Evolutionary conservation across 768 basidiomycete genomes (phyloP), one percentile per base, ranked within the genome.

Genomic region (Nidularia sp.): DNA sequence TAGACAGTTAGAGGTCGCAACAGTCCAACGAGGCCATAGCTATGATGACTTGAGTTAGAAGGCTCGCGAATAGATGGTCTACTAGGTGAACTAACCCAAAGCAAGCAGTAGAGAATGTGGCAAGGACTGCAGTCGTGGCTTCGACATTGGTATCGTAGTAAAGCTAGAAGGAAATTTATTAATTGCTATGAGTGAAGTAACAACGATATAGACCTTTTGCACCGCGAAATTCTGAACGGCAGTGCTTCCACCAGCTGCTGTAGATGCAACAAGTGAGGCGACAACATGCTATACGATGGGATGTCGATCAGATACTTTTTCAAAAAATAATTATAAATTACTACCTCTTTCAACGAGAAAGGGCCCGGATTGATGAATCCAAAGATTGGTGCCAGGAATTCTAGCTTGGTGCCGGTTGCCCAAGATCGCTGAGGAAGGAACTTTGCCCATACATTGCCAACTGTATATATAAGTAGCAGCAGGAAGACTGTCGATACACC

Each of bases 211-310:
- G 53, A 83, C 83, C 54, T 73, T 69, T 60, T 84, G 82, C 0
- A 83, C 83, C 1, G 80, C 80, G 53, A 86, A 85, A 53, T 84
- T 85, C 51, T 70, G 66, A 6, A 85, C 81, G 0, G 82, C 76
- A 6, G 75, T 67, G 50, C 76, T 80, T 5, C 79, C 79, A 31
- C 60, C 68, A 2, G 83, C 69, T 6, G 83, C 83, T 0, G 81
- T 81, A 2, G 80, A 77, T 3, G 83, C 79, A 2, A 84, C 72
- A 9, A 85, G 64, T 10, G 81, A 76, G 12, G 83, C 73, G 22
- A 81, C 67, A 22, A 78, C 83, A 29, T 29, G 25, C 25, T 29
- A 29, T 29, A 29, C 25, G 25, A 29, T 29, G 25, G 25, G 25
- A 29, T 29, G 25, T 29, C 25, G 25, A 29, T 29, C 4, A 29